Conservation (phyloP, 2,329 filamentous ascomycete genomes). For the Ploettnerulaceae sp. region DNA sequence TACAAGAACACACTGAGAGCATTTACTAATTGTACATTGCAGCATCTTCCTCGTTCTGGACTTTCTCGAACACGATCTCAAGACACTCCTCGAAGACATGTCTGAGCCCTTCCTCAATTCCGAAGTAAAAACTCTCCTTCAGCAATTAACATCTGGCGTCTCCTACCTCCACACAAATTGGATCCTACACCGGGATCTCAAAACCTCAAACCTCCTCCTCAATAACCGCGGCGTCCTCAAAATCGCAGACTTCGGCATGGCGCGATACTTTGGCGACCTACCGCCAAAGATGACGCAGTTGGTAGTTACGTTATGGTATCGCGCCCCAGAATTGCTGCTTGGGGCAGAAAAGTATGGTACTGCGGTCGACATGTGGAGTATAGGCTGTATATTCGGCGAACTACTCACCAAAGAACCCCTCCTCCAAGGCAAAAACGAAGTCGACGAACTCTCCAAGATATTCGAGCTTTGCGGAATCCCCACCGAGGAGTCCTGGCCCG, state of each 20-base stretch:
- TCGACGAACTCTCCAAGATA: conserved; percentile 81
- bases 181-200: conserved; percentile 91
- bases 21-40: conserved; percentile 24
- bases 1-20: not conserved
- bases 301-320: conserved; percentile 97
- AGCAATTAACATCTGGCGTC: conserved; percentile 75
- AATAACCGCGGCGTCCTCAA: conserved; percentile 94
- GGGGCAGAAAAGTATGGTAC: conserved; percentile 70
- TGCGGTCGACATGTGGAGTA: conserved; percentile 89
- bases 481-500: conserved; percentile 76
- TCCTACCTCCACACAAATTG: conserved; percentile 82
- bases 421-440: conserved; percentile 86
- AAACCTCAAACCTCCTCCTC: conserved; percentile 89
- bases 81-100: conserved; percentile 90
- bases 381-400: conserved; percentile 95
- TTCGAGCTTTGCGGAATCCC: conserved; percentile 88
- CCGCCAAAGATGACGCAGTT: conserved; percentile 77
- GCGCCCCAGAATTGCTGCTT: conserved; percentile 82
- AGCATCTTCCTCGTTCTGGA: conserved; percentile 94
- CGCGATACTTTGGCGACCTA: conserved; percentile 79
- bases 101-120: conserved; percentile 86
- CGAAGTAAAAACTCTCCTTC: conserved; percentile 84
- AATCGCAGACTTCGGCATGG: conserved; percentile 98
- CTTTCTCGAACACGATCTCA: conserved; percentile 95
- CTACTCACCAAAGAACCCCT: conserved; percentile 78